A percentile compares a stretch with the other conserved stretches of the same genome.
Evolutionary conservation across 371 early-diverging fungal species (phyloP).

Genomic region (Rhizopus delemar): DNA sequence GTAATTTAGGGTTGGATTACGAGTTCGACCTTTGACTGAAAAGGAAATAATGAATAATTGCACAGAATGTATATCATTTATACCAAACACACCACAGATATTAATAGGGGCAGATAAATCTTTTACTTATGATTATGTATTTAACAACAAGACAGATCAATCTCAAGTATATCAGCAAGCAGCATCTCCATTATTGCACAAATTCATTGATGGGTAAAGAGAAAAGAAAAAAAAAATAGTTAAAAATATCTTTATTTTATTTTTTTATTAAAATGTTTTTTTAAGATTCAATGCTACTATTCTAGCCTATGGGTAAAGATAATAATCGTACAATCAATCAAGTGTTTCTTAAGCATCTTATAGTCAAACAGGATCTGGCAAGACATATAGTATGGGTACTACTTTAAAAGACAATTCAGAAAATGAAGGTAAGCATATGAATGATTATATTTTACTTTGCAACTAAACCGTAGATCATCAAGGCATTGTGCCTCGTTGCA

Average conservation of each 20-base stretch:
- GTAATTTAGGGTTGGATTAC: slow-evolving; percentile 71
- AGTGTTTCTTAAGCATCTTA: slow-evolving; percentile 4
- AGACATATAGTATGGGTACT: slow-evolving; percentile 98
- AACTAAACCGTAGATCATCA: background rate
- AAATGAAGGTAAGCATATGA: slow-evolving; percentile 29
- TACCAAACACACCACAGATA: slow-evolving; percentile 69
- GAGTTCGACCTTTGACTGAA: slow-evolving; percentile 78
- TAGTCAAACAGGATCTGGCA: slow-evolving; percentile 91
- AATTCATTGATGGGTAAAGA: slow-evolving; percentile 86
- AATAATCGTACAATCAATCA: slow-evolving; percentile 61
- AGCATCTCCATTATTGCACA: slow-evolving; percentile 75
- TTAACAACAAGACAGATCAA: slow-evolving; percentile 73
- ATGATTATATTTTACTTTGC: no score
- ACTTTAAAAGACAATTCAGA: slow-evolving; percentile 49
- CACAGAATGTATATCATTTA: slow-evolving; percentile 71
- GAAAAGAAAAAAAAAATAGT: background rate
- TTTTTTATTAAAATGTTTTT: background rate
- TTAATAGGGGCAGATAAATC: slow-evolving; percentile 70
- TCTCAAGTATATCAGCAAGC: slow-evolving; percentile 69
- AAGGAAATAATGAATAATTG: slow-evolving; percentile 77
- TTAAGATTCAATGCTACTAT: slow-evolving; percentile 83
- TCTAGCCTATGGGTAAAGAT: slow-evolving; percentile 89
- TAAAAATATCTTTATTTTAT: background rate
- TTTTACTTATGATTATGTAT: slow-evolving; percentile 90
- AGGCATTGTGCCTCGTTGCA: slow-evolving; percentile 91